Evolutionary conservation across 805 yeast genomes (phyloP).

Genomic region (Torulaspora gathmanii): DNA sequence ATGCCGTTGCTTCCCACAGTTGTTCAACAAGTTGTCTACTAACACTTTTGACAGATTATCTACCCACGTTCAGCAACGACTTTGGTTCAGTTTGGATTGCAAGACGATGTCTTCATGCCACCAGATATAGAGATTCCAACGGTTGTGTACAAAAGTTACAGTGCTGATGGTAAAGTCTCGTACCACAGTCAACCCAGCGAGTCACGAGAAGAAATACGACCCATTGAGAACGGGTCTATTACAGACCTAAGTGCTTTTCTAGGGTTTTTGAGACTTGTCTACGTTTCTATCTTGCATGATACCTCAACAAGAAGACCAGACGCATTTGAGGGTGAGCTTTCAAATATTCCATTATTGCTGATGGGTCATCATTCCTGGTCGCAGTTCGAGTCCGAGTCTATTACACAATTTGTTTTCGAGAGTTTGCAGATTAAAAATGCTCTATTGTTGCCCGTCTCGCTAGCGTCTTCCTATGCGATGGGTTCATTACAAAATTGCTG

Average conservation of each 20-base stretch:
- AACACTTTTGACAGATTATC: slow-evolving; percentile 41
- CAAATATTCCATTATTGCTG: slow-evolving; percentile 64
- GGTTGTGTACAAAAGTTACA: slow-evolving; percentile 49
- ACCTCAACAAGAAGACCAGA: slow-evolving; percentile 24
- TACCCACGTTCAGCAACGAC: slow-evolving; percentile 78
- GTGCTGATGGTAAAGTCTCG: slow-evolving; percentile 34
- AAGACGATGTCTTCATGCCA: slow-evolving; percentile 57
- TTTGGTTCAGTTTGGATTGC: slow-evolving; percentile 71
- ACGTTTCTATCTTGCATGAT: slow-evolving; percentile 41
- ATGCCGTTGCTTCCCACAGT: background rate
- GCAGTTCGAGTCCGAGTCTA: slow-evolving; percentile 56
- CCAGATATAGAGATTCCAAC: slow-evolving; percentile 79
- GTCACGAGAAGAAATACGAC: slow-evolving; percentile 43
- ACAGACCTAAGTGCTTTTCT: slow-evolving; percentile 66
- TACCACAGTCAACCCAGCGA: slow-evolving; percentile 32
- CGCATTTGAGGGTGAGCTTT: slow-evolving; percentile 28
- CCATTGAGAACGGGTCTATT: slow-evolving; percentile 61
- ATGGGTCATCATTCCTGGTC: slow-evolving; percentile 69
- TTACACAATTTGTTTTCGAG: slow-evolving; percentile 76
- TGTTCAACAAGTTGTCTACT: slow-evolving; percentile 6
- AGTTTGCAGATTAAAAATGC: slow-evolving; percentile 66
- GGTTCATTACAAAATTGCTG: slow-evolving; percentile 60
- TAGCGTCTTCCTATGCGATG: slow-evolving; percentile 71
- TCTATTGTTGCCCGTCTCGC: slow-evolving; percentile 59
- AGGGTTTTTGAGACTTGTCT: slow-evolving; percentile 47